These are phyloP conservation scores for Rubia peregrina DNA, from an alignment of 305 asterid genomes.

Conservation along the genomic window DNA sequence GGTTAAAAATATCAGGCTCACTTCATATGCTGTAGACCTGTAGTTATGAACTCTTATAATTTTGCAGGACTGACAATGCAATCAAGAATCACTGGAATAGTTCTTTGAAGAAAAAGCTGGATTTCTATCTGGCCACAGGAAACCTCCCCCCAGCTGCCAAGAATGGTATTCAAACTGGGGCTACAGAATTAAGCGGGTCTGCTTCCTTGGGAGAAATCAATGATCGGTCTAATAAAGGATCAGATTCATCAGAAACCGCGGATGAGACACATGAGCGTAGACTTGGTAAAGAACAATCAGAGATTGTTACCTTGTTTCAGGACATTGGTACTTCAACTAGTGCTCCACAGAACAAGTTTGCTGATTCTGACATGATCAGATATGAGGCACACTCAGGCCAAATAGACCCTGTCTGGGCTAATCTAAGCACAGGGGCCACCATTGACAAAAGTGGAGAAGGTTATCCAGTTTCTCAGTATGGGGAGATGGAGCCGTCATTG, in stretches of 20 bases:
- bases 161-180: constrained; percentile 35
- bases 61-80: constrained; percentile 88
- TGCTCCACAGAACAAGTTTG: constrained; percentile 30
- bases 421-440: constrained; percentile 26
- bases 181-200: constrained; percentile 29
- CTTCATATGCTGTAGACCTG: background rate
- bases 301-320: constrained; percentile 20
- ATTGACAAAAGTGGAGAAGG: constrained; percentile 23
- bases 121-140: constrained; percentile 82
- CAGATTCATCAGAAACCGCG: constrained; percentile 38
- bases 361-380: constrained; percentile 30
- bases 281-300: constrained; percentile 36
- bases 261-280: constrained; percentile 22
- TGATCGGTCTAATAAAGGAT: constrained; percentile 31
- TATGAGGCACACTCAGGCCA: constrained; percentile 31
- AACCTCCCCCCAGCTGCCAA: constrained; percentile 68
- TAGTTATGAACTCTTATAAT: background rate
- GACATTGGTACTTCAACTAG: constrained; percentile 25
- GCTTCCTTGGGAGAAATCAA: constrained; percentile 29
- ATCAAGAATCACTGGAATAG: constrained; percentile 99
- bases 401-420: constrained; percentile 25
- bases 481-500: constrained; percentile 29
- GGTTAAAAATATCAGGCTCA: background rate
- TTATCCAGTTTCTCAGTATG: constrained; percentile 32
- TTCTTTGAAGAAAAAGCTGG: constrained; percentile 83